phyloP scores from a whole-genome alignment of 495 filamentous ascomycete genomes.

The Penicillium coprophilum region DNA sequence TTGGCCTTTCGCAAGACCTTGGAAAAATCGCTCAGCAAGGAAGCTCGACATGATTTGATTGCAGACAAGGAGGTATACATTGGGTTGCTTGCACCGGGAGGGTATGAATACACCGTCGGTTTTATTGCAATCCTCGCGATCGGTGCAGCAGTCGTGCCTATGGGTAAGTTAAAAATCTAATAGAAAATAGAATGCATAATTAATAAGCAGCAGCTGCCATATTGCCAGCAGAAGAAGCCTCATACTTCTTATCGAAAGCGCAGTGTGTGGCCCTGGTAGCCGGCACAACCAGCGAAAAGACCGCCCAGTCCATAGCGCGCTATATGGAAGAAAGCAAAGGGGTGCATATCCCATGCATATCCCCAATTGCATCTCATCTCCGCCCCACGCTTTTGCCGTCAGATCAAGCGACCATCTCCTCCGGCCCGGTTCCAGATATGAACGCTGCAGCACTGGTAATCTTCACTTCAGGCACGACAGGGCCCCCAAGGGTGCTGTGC shows the following conservation, averaged over 20 bases:
- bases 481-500: slow-evolving; percentile 46
- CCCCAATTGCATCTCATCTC: slow-evolving; percentile 24
- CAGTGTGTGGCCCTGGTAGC: slow-evolving; percentile 26
- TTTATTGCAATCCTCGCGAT: slow-evolving; percentile 45
- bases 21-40: slow-evolving; percentile 9
- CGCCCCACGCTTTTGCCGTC: slow-evolving; percentile 10
- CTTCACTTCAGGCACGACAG: slow-evolving; percentile 49
- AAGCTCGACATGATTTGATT: slow-evolving; percentile 24
- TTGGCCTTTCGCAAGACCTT: slow-evolving; percentile 22
- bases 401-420: slow-evolving; percentile 25
- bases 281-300: slow-evolving; percentile 15
- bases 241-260: slow-evolving; percentile 42
- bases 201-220: slow-evolving; percentile 20
- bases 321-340: slow-evolving; percentile 19
- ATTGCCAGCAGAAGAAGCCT: slow-evolving; percentile 43
- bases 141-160: slow-evolving; percentile 42
- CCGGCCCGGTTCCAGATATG: slow-evolving; percentile 25
- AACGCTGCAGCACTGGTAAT: slow-evolving; percentile 33
- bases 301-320: slow-evolving; percentile 18
- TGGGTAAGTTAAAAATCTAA: slow-evolving; percentile 21
- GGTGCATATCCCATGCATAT: slow-evolving; percentile 22
- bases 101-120: slow-evolving; percentile 50
- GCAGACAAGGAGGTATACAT: slow-evolving; percentile 45
- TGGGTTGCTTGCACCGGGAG: slow-evolving; percentile 45
- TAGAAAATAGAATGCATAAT: background rate